phyloP scores from a whole-genome alignment of 345 rosid species.

The Lumnitzera littorea region DNA sequence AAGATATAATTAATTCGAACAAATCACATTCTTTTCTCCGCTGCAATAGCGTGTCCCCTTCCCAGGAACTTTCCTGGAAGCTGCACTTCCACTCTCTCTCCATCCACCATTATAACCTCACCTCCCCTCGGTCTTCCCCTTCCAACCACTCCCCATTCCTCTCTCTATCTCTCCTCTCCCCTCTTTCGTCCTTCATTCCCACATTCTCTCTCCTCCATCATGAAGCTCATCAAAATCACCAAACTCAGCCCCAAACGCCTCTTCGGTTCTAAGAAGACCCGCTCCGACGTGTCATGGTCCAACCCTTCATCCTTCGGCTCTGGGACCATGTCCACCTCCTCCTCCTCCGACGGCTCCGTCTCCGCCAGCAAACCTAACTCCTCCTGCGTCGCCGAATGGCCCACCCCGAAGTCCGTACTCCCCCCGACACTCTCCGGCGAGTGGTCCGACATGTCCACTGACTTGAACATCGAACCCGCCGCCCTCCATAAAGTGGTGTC shows the following conservation, averaged over 20 bases:
- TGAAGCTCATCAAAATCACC: constrained; percentile 14
- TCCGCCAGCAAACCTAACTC: constrained; percentile 19
- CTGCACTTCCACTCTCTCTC: constrained; percentile 37
- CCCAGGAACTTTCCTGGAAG: constrained; percentile 77
- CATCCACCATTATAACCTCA: constrained; percentile 41
- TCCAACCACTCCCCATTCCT: not conserved
- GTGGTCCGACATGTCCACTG: constrained; percentile 33
- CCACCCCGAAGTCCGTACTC: constrained; percentile 41
- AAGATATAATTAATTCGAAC: too few relatives aligned
- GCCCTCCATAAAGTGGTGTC: constrained; percentile 44
- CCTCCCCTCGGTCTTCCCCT: constrained; percentile 17
- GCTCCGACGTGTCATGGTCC: constrained; percentile 38
- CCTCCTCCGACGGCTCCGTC: constrained; percentile 32
- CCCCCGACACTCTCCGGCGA: constrained; percentile 37
- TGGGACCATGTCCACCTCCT: constrained; percentile 14
- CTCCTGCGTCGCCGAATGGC: constrained; percentile 28
- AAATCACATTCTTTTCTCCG: not conserved
- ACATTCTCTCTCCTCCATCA: constrained; percentile 1
- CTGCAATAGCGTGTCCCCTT: not conserved
- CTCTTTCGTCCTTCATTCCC: constrained; percentile 16
- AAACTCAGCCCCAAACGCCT: constrained; percentile 61
- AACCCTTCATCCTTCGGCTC: constrained; percentile 60
- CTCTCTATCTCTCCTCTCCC: not conserved
- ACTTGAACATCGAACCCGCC: constrained; percentile 24
- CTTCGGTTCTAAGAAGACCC: constrained; percentile 40